Conservation (phyloP, 768 basidiomycete species). For the Daedaleopsis nitida region DNA sequence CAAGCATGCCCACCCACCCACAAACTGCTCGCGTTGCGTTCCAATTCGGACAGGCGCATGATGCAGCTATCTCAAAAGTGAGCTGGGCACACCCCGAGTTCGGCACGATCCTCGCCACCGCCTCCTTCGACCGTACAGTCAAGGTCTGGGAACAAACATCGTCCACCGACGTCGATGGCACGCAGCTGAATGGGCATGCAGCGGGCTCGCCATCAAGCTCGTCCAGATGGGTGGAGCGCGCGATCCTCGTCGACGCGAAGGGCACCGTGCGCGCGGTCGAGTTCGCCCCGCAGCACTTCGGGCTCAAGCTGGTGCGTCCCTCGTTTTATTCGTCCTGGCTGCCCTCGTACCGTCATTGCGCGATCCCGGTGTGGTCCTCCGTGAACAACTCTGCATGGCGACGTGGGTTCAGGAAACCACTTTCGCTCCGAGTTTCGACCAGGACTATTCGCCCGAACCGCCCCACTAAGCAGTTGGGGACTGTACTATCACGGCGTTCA, state of each 20-base stretch:
- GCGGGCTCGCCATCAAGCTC: slow-evolving; percentile 22
- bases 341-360: too few species aligned
- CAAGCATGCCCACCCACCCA: too few species aligned
- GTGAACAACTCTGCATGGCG: too few species aligned
- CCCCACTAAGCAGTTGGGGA: too few species aligned
- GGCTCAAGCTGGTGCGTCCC: slow-evolving; percentile 75
- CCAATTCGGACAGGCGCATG: slow-evolving; percentile 73
- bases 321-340: not conserved
- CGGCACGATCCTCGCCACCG: slow-evolving; percentile 82
- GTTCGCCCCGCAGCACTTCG: slow-evolving; percentile 86
- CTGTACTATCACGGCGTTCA: too few species aligned
- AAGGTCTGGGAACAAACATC: slow-evolving; percentile 85
- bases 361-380: too few species aligned
- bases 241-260: slow-evolving; percentile 77
- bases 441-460: too few species aligned
- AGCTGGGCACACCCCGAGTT: slow-evolving; percentile 95
- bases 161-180: slow-evolving; percentile 28
- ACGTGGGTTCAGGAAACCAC: too few species aligned
- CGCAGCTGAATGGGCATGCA: slow-evolving; percentile 30
- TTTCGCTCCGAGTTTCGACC: too few species aligned
- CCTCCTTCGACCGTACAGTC: slow-evolving; percentile 88
- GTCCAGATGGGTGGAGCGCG: slow-evolving; percentile 72
- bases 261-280: slow-evolving; percentile 86
- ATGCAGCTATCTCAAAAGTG: slow-evolving; percentile 82
- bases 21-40: not conserved